A percentile compares a stretch with the other conserved stretches of the same genome.
Conservation (phyloP, 495 filamentous ascomycete species). For the Thermothielavioides terrestris region DNA sequence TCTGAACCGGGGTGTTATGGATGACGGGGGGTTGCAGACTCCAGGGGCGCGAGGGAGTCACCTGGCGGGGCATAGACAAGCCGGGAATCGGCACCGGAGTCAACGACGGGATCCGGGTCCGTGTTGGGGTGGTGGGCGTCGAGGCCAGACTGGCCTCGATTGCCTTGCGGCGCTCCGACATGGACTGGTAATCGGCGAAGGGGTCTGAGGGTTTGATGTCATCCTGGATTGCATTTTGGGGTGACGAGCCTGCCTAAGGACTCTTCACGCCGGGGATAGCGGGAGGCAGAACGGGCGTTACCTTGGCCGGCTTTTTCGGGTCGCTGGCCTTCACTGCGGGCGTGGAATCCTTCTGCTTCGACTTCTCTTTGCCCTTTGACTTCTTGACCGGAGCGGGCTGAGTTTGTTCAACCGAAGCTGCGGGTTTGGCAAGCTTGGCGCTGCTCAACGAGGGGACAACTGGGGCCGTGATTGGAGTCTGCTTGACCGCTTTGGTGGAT, state of each 20-base stretch:
- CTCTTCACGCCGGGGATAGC: slow-evolving; percentile 26
- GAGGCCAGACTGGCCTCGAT: not conserved
- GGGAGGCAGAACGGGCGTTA: slow-evolving; percentile 34
- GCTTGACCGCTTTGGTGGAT: slow-evolving; percentile 7
- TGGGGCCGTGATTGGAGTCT: slow-evolving; percentile 26
- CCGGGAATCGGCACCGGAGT: slow-evolving; percentile 5
- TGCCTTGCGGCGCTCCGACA: slow-evolving; percentile 7
- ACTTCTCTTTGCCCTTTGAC: slow-evolving; percentile 11
- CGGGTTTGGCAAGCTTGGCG: not conserved
- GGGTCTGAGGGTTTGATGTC: not conserved
- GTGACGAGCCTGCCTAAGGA: slow-evolving; percentile 14
- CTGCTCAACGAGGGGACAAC: slow-evolving; percentile 6
- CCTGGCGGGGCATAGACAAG: not conserved
- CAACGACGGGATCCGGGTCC: not conserved
- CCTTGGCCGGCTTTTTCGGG: slow-evolving; percentile 14
- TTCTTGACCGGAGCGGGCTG: slow-evolving; percentile 5
- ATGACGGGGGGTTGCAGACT: not conserved
- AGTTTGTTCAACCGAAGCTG: not conserved
- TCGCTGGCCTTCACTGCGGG: not conserved
- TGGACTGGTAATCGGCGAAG: slow-evolving; percentile 5
- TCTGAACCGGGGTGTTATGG: not conserved
- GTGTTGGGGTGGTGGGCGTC: not conserved
- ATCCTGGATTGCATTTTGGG: slow-evolving; percentile 1
- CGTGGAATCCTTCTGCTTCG: slow-evolving; percentile 9
- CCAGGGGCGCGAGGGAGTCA: not conserved